phyloP scores from a whole-genome alignment of 108 stramenopile species.

The Aureococcus anophagefferens region DNA sequence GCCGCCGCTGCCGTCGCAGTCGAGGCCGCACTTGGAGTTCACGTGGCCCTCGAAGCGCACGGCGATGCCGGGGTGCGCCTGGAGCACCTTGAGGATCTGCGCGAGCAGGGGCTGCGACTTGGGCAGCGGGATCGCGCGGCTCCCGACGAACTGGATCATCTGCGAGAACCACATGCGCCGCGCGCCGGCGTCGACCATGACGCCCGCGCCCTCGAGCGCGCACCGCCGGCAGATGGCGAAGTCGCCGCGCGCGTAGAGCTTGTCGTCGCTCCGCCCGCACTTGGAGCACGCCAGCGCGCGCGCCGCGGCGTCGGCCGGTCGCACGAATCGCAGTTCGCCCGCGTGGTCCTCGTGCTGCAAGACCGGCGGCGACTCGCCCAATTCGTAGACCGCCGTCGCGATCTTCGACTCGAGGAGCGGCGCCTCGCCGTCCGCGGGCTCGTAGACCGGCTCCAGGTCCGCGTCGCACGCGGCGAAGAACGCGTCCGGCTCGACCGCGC shows the following conservation, averaged over 20 bases:
- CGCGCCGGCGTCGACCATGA: neutral
- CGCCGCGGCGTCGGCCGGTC: too few species aligned
- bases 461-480: too few species aligned
- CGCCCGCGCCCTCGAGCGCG: neutral
- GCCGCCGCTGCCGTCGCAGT: neutral
- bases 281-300: too few species aligned
- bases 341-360: too few species aligned
- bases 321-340: too few species aligned
- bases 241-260: neutral
- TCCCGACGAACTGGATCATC: neutral
- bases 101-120: neutral
- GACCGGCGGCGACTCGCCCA: too few species aligned
- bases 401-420: too few species aligned
- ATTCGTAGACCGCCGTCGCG: too few species aligned
- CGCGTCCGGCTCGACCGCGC: too few species aligned
- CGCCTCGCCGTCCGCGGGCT: too few species aligned
- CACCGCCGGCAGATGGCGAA: neutral
- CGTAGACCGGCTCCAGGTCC: too few species aligned
- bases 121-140: neutral
- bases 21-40: neutral
- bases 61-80: neutral
- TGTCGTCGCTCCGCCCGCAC: too few species aligned
- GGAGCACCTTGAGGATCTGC: neutral
- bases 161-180: neutral
- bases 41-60: neutral